Evolutionary conservation across 2,329 filamentous ascomycete species (phyloP).

Genomic region (Aureobasidium leucospermi): DNA sequence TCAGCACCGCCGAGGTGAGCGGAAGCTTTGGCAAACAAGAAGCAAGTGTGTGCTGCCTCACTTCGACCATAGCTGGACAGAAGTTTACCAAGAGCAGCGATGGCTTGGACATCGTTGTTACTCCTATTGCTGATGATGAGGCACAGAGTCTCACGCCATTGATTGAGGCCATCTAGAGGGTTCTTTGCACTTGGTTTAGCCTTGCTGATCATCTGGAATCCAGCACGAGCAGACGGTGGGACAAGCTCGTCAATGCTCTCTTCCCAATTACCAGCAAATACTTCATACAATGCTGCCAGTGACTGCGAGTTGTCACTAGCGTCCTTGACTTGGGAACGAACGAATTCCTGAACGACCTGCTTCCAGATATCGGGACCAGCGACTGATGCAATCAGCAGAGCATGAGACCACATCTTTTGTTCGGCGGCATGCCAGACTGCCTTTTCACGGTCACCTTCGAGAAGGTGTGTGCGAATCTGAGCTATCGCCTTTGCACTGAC

Average conservation of each 20-base stretch:
- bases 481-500: slow-evolving; percentile 64
- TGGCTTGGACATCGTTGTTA: slow-evolving; percentile 65
- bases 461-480: slow-evolving; percentile 63
- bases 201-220: slow-evolving; percentile 84
- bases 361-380: slow-evolving; percentile 71
- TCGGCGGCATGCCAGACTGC: slow-evolving; percentile 92
- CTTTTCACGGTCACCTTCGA: slow-evolving; percentile 78
- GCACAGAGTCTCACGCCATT: slow-evolving; percentile 85
- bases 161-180: slow-evolving; percentile 76
- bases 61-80: slow-evolving; percentile 77
- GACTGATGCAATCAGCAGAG: slow-evolving; percentile 81
- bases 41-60: slow-evolving; percentile 92
- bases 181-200: slow-evolving; percentile 58
- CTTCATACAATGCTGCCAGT: slow-evolving; percentile 83
- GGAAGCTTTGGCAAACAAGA: slow-evolving; percentile 68
- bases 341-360: slow-evolving; percentile 89
- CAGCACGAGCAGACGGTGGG: slow-evolving; percentile 82
- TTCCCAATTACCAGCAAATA: slow-evolving; percentile 87
- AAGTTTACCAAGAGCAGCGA: slow-evolving; percentile 74
- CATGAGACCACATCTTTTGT: slow-evolving; percentile 91
- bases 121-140: slow-evolving; percentile 86
- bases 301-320: slow-evolving; percentile 74
- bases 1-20: slow-evolving; percentile 75
- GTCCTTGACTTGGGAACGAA: slow-evolving; percentile 87
- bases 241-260: slow-evolving; percentile 96